A percentile compares a stretch with the other conserved stretches of the same genome.
phyloP scores from a whole-genome alignment of 1,284 basidiomycete species.

The Phellopilus nigrolimitatus region DNA sequence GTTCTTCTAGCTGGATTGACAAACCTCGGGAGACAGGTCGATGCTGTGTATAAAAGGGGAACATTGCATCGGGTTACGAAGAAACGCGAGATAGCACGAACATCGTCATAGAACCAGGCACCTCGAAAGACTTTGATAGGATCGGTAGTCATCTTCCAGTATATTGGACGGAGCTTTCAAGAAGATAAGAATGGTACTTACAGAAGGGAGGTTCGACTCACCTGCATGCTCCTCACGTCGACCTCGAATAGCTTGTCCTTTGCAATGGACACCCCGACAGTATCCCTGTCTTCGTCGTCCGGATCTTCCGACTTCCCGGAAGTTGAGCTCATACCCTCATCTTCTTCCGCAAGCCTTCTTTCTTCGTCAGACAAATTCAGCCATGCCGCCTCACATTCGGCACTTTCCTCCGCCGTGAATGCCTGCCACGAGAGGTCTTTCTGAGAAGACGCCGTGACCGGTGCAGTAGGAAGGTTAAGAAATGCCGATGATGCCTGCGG shows the following conservation, averaged over 20 bases:
- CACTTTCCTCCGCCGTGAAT: conserved; percentile 20
- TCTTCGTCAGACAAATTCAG: conserved; percentile 26
- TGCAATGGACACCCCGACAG: conserved; percentile 26
- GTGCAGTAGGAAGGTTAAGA: conserved; percentile 25
- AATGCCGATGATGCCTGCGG: conserved; percentile 20
- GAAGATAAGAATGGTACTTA: conserved; percentile 22
- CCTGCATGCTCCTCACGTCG: conserved; percentile 29
- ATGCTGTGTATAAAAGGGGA: conserved; percentile 20
- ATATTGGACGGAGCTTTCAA: conserved; percentile 41
- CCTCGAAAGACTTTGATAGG: conserved; percentile 41
- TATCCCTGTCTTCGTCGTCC: conserved; percentile 23
- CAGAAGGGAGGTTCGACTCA: conserved; percentile 15
- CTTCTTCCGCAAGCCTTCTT: conserved; percentile 23
- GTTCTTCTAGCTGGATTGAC: conserved; percentile 37
- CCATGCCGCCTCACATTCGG: conserved; percentile 23
- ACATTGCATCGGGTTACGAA: not conserved
- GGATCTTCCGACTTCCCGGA: conserved; percentile 15
- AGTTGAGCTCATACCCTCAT: conserved; percentile 8
- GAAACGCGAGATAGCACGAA: conserved; percentile 24
- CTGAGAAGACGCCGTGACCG: conserved; percentile 14
- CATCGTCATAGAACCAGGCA: conserved; percentile 46
- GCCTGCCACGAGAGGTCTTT: conserved; percentile 19
- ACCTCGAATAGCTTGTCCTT: conserved; percentile 30
- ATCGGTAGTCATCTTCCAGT: conserved; percentile 42
- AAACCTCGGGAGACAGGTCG: conserved; percentile 36